Base-by-base conservation (phyloP, 768 basidiomycete genomes). In the Leccinum incarnatum region DNA sequence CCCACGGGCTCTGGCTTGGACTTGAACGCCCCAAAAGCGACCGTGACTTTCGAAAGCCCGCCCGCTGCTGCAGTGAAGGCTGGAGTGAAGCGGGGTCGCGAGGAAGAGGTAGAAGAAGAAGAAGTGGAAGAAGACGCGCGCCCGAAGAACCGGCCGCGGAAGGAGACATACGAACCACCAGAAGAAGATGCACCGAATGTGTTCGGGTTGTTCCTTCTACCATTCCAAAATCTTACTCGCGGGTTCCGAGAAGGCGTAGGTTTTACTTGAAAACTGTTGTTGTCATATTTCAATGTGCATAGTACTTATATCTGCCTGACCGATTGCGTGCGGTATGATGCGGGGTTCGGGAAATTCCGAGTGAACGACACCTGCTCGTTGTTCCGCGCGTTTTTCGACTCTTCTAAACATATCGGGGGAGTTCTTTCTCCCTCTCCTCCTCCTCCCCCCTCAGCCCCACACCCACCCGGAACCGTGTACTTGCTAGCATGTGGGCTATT, bases 171-270 rank as follows among this genome's bases (percentile, higher is more conserved):
- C 69, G 67, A 71, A 46, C 75, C 78, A 0, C 77, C 82, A 4
- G 68, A 74, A 58, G 74, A 68, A 60, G 81, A 83, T 29, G 68
- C 76, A 6, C 79, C 82, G n/a, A 75, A 75, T 47, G 62, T 79
- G 34, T 66, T 84, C 54, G 82, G 81, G 34, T 87, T 84, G 87
- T 77, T 88, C 65, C 72, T 83, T 70, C 74, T 82, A 42, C 87
- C 87, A 5, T 76, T 88, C 71, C 79, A 81, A 66, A 82, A 83
- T 6, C 88, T 89, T 68, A 76, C 85, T 55, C 80, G 82, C 61
- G 87, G 87, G 19, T 88, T 89, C 74, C 81, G 81, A 63, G 85
- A 88, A 72, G 83, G 84, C 65, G 70, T 86, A 62, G 62, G 61
- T 11, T 51, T 67, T 51, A 64, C 68, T 56, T 73, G 42, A 68